Percentiles rank a stretch among this genome's conserved stretches.
Conservation (phyloP, 257 asterid genomes). For the Nicotiana undulata region DNA sequence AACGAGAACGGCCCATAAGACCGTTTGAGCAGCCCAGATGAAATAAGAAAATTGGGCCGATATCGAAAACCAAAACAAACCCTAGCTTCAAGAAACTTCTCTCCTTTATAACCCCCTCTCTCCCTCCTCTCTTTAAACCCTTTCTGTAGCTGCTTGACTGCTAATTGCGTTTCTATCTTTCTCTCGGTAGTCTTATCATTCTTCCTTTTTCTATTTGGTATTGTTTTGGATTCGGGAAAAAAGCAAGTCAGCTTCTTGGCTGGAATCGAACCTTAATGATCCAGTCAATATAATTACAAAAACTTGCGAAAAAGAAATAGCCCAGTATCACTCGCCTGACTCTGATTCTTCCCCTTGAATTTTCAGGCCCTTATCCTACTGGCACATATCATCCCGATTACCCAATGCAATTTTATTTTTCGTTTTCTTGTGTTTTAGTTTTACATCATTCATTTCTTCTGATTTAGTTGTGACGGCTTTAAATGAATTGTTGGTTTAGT, state of each 20-base stretch:
- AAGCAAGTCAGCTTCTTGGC: slow-evolving; percentile 15
- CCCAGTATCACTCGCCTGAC: slow-evolving; percentile 35
- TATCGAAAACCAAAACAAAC: background rate
- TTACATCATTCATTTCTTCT: background rate
- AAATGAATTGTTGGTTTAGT: background rate
- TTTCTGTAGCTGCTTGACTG: background rate
- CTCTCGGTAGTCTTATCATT: background rate
- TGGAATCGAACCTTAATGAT: background rate
- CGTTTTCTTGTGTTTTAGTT: no score
- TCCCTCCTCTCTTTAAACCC: background rate
- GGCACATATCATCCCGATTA: background rate
- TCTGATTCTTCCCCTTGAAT: slow-evolving; percentile 17
- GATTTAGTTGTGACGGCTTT: background rate
- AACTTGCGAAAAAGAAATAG: background rate
- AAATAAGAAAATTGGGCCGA: background rate
- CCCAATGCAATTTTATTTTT: background rate
- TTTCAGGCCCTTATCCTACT: slow-evolving; percentile 31
- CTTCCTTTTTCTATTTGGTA: background rate
- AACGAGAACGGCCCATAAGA: background rate
- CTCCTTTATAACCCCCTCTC: background rate
- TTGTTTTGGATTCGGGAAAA: background rate
- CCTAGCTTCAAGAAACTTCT: background rate
- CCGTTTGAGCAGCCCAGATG: background rate
- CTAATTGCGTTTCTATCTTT: background rate
- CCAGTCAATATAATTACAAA: background rate